Conservation (phyloP, 768 basidiomycete species). For the Macrolepiota fuliginosa region DNA sequence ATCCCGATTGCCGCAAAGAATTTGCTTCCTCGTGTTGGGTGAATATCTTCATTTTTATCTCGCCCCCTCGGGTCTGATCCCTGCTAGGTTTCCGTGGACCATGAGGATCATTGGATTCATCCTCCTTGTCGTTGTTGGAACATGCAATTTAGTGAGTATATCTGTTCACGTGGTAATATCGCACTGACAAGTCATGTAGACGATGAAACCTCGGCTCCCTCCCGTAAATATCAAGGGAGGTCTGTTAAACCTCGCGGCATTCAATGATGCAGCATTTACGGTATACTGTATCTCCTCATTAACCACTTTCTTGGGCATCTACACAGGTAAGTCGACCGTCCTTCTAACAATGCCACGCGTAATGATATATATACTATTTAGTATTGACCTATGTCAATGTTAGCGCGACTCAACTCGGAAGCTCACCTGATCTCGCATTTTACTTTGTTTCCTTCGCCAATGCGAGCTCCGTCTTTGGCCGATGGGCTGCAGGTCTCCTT, state of each 20-base stretch:
- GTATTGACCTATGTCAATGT: slow-evolving; percentile 69
- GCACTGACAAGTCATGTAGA: slow-evolving; percentile 19
- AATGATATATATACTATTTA: slow-evolving; percentile 27
- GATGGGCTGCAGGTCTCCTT: slow-evolving; percentile 50
- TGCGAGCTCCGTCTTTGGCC: slow-evolving; percentile 59
- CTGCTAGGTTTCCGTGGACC: slow-evolving; percentile 70
- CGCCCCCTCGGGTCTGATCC: neutral
- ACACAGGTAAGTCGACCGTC: slow-evolving; percentile 44
- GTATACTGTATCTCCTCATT: slow-evolving; percentile 59
- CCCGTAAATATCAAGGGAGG: slow-evolving; percentile 53
- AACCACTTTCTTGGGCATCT: slow-evolving; percentile 63
- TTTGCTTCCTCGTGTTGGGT: slow-evolving; percentile 48
- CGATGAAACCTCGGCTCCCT: slow-evolving; percentile 51
- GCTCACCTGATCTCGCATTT: slow-evolving; percentile 50
- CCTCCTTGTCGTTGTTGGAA: slow-evolving; percentile 45
- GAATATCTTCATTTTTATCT: neutral
- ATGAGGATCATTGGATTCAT: slow-evolving; percentile 70
- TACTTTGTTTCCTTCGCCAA: slow-evolving; percentile 72
- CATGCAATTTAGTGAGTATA: slow-evolving; percentile 47
- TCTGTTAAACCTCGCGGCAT: slow-evolving; percentile 52
- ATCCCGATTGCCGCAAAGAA: slow-evolving; percentile 61
- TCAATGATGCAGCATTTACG: slow-evolving; percentile 50
- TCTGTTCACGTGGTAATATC: neutral
- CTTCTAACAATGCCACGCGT: neutral
- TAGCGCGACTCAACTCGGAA: slow-evolving; percentile 49